Base-by-base conservation (phyloP, 1,139 yeast species). In the Keqinozyma sinolaborantium region DNA sequence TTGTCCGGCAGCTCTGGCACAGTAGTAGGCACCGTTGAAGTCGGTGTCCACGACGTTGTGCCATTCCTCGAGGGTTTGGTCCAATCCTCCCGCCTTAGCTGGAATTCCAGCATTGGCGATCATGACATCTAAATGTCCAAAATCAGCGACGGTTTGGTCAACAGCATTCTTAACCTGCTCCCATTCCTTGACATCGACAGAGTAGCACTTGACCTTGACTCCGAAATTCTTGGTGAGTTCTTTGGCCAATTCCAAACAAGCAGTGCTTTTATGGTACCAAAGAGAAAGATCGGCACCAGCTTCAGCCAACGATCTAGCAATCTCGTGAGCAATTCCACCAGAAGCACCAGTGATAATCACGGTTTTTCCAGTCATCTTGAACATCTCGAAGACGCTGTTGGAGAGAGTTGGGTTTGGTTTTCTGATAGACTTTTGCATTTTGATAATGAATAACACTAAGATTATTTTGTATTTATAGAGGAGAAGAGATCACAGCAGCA, bases 301-400 rank as follows among this genome's bases (percentile, higher is more conserved):
- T 61, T 84, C 88, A 31, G 90, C 86, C 50, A 68, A 83, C 0
- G 84, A 92, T 50, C 77, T 82, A 26, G 94, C 94, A 29, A 83
- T 82, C 14, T 82, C 85, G 42, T 64, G 68, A 11, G 95, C 95
- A 49, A 85, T 85, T 16, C 95, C 95, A 24, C 83, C 73, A 11
- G 90, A 79, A 6, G 90, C 82, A 25, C 95, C 95, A 11, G 95
- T 83, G 44, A 86, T 73, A 21, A 84, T 77, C 31, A 90, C 88
- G 14, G 80, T 82, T 56, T 83, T 83, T 14, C 88, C 90, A 63
- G 79, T 81, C 44, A 84, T 64, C 4, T 79, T 73, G 49, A 79
- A 77, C 42, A 77, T 56, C 23, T 72, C 75, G 29, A 71, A 49
- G 30, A 63, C 60, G 42, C 55, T 53, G 35, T 45, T 31, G 3